Conservation (phyloP, 208 protist genomes). For the Angomonas ambiguus region DNA sequence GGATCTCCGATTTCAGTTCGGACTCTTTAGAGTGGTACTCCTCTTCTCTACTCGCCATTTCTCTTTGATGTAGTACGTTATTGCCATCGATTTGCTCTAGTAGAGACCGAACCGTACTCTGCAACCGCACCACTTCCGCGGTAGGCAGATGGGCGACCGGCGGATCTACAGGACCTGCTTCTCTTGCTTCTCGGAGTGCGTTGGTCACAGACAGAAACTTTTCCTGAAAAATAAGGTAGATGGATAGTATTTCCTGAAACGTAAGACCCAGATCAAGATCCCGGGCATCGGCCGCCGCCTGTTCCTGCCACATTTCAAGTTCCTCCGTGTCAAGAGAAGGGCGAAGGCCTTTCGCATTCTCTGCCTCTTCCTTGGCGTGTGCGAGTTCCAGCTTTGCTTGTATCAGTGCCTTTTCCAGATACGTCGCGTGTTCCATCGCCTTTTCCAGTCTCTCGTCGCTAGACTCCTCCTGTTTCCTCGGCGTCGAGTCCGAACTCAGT, state of each 20-base stretch:
- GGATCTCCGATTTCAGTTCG: not conserved
- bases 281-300: slow-evolving; percentile 13
- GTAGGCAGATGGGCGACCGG: not conserved
- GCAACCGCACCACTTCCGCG: not conserved
- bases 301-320: slow-evolving; percentile 11
- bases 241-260: not conserved
- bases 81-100: slow-evolving; percentile 1
- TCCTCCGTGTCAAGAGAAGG: not conserved
- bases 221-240: not conserved
- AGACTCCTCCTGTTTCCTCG: not conserved
- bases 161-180: not conserved
- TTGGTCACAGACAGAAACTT: not conserved
- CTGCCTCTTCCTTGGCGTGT: slow-evolving; percentile 18
- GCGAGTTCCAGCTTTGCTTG: slow-evolving; percentile 28
- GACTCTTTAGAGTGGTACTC: not conserved
- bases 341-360: not conserved
- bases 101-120: not conserved
- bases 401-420: slow-evolving; percentile 23
- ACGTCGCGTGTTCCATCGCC: not conserved
- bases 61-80: not conserved
- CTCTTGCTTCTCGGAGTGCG: slow-evolving; percentile 2
- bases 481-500: not conserved
- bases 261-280: slow-evolving; percentile 10
- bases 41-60: not conserved
- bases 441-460: not conserved